Base-by-base conservation (phyloP, 371 early-diverging fungal species). In the Coemansia linderi region DNA sequence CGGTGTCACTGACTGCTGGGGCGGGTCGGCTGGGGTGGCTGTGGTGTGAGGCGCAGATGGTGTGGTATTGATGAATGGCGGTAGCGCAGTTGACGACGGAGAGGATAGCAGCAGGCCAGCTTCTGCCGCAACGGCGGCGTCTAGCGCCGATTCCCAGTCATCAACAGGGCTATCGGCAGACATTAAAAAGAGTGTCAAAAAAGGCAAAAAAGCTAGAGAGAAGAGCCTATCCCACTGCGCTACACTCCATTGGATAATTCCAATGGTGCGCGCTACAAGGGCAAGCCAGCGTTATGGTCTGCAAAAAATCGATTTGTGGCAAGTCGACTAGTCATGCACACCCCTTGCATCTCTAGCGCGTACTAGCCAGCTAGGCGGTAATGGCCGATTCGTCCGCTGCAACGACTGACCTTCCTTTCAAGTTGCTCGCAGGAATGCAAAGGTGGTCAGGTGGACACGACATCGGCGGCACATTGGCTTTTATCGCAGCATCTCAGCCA, bases 131-230 rank as follows among this genome's bases (percentile, higher is more conserved):
- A 24, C 48, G 24, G 38, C 59, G 3, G 37, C 22, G 38, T 59
- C 59, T 22, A 38, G 38, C 22, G 59, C 59, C 39, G 59, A 59
- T 38, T 59, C 59, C 59, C 38, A 59, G 39, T 38, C 38, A 12
- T 59, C 59, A 9, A 59, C 38, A 19, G 59, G 33, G 22, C 9
- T 39, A n/a, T 38, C 59, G 6, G 10, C 59, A 59, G 38, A n/a
- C 36, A 59, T 59, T 7, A 12, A 17, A 39, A 33, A 19, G 8
- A 22, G 22, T 22, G 8, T 33, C 4, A 33, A 33, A 5, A 33
- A 33, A 15, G 22, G 22, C 22, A 15, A 41, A 41, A 41, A 41
- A 17, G 43, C 5, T 17, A 13, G 43, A 41, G 43, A 17, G 43
- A 41, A 17, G 17, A 41, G 17, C 17, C 17, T 17, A 15, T 6